Evolutionary conservation across 129 eudicot genomes (phyloP).

Genomic region (Cynara cardunculus): DNA sequence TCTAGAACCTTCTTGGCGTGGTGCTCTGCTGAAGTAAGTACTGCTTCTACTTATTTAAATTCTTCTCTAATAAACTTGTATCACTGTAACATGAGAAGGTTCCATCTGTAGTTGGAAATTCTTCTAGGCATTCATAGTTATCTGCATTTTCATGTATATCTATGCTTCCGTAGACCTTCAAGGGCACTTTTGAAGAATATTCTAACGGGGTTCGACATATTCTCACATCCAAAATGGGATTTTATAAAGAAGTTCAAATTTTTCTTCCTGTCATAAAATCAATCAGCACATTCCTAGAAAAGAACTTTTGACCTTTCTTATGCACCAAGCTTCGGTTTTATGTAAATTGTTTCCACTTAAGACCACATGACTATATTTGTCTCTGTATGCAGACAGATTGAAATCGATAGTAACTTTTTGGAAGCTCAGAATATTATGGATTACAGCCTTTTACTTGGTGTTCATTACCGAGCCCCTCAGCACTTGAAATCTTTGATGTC

Average conservation of each 20-base stretch:
- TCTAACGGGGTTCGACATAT: neutral
- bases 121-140: neutral
- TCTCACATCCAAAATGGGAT: neutral
- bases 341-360: slow-evolving; percentile 5
- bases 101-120: neutral
- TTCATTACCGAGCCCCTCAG: slow-evolving; percentile 95
- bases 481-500: slow-evolving; percentile 76
- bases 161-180: neutral
- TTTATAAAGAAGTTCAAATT: neutral
- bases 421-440: slow-evolving; percentile 95
- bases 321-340: neutral
- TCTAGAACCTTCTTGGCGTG: slow-evolving; percentile 93
- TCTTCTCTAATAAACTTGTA: neutral
- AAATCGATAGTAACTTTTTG: slow-evolving; percentile 84
- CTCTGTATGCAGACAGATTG: slow-evolving; percentile 71
- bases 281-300: neutral
- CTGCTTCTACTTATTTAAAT: slow-evolving; percentile 1
- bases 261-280: neutral
- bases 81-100: neutral
- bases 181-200: neutral
- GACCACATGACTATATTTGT: neutral
- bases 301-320: neutral
- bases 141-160: neutral
- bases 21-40: slow-evolving; percentile 69
- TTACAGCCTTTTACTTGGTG: slow-evolving; percentile 92